Evolutionary conservation across 2,329 filamentous ascomycete genomes (phyloP).

Genomic region (Podosphaera fusca): DNA sequence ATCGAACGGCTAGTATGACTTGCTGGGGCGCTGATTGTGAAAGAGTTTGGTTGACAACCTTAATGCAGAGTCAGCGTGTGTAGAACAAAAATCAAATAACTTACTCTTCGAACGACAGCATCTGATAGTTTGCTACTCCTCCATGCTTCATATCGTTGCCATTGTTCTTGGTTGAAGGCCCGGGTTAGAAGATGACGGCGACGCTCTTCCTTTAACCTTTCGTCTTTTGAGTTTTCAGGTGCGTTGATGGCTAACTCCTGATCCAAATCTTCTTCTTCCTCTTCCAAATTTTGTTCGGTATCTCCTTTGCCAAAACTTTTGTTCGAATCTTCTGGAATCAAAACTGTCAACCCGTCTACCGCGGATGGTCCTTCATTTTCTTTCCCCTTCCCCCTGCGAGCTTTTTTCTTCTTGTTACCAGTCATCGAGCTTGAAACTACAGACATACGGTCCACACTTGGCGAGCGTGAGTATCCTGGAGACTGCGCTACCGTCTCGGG

Average conservation of each 20-base stretch:
- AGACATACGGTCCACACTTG: conserved; percentile 37
- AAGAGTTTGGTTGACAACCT: conserved; percentile 60
- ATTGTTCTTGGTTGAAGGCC: conserved; percentile 41
- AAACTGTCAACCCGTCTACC: conserved; percentile 21
- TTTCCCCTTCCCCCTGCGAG: conserved; percentile 35
- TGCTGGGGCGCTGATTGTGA: conserved; percentile 55
- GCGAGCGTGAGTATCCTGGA: conserved; percentile 33
- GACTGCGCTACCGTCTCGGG: conserved; percentile 26
- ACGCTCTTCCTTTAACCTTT: conserved; percentile 37
- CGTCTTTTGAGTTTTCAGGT: conserved; percentile 39
- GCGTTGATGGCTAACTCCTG: conserved; percentile 30
- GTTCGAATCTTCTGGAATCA: conserved; percentile 20
- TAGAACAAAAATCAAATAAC: conserved; percentile 9
- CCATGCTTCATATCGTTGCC: conserved; percentile 47
- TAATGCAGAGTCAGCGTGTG: background rate
- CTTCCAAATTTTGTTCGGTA: conserved; percentile 23
- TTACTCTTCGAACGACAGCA: conserved; percentile 42
- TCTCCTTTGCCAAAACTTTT: conserved; percentile 19
- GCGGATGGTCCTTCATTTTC: conserved; percentile 27
- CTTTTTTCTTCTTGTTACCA: conserved; percentile 31
- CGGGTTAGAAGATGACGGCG: conserved; percentile 37
- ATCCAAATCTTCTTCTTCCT: conserved; percentile 27
- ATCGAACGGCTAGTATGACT: conserved; percentile 53
- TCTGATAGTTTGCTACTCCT: conserved; percentile 45
- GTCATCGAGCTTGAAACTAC: conserved; percentile 38